Evolutionary conservation across 257 asterid species (phyloP).

Genomic region (Solanum raphanifolium): DNA sequence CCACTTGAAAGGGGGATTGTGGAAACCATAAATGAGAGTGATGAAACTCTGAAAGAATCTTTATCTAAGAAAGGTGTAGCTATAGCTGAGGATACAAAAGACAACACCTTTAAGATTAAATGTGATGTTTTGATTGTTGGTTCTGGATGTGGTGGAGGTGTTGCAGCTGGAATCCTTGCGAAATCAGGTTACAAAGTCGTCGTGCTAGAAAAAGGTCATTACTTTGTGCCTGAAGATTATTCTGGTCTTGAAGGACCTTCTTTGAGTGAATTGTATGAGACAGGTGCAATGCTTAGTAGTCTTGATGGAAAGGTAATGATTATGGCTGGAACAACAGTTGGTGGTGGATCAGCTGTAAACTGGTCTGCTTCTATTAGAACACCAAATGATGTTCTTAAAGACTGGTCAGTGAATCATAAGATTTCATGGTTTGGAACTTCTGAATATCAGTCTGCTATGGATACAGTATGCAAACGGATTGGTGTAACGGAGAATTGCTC

Average conservation of each 20-base stretch:
- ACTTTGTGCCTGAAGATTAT: constrained; percentile 64
- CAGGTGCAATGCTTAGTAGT: constrained; percentile 57
- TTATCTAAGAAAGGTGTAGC: constrained; percentile 40
- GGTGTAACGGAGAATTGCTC: constrained; percentile 56
- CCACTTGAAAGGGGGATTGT: constrained; percentile 72
- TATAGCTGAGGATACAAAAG: constrained; percentile 26
- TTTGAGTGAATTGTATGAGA: constrained; percentile 45
- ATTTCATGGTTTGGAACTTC: constrained; percentile 37
- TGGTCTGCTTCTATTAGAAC: constrained; percentile 87
- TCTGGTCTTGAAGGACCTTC: constrained; percentile 89
- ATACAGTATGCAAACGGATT: constrained; percentile 52
- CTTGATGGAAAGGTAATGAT: constrained; percentile 65
- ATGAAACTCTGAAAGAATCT: constrained; percentile 42
- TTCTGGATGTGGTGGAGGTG: constrained; percentile 91
- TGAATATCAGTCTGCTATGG: constrained; percentile 73
- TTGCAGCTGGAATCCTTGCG: constrained; percentile 75
- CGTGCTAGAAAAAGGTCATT: constrained; percentile 76
- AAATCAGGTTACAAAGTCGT: constrained; percentile 66
- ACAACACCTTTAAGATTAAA: constrained; percentile 22
- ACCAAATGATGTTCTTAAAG: constrained; percentile 56
- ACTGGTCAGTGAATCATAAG: constrained; percentile 53
- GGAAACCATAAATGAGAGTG: constrained; percentile 38
- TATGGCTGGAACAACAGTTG: constrained; percentile 65
- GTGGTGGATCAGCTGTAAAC: constrained; percentile 72
- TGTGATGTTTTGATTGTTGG: constrained; percentile 91